Evolutionary conservation across 441 rosid species (phyloP).

Genomic region (Euphorbia corollata): DNA sequence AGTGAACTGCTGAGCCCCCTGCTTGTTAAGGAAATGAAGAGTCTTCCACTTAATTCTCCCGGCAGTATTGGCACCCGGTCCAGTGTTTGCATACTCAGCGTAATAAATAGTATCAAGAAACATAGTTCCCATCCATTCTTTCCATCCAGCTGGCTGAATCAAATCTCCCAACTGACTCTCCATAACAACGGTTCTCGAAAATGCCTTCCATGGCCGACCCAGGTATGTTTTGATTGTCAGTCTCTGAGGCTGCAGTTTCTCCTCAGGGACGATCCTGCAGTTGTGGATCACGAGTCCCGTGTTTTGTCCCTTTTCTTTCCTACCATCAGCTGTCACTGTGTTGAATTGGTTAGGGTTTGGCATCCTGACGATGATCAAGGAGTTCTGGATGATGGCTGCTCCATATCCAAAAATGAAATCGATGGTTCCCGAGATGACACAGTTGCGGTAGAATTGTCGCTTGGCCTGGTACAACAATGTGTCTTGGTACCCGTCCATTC

Average conservation of each 20-base stretch:
- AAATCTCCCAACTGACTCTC: constrained; percentile 24
- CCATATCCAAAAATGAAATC: constrained; percentile 35
- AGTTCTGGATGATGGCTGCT: constrained; percentile 27
- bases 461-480: constrained; percentile 25
- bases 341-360: constrained; percentile 26
- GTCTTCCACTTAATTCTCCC: constrained; percentile 24
- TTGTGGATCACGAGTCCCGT: constrained; percentile 29
- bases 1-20: constrained; percentile 17
- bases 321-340: constrained; percentile 33
- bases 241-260: constrained; percentile 11
- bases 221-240: constrained; percentile 20
- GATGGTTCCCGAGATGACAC: constrained; percentile 29
- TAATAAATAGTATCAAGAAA: constrained; percentile 22
- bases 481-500: constrained; percentile 33
- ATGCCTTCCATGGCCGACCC: constrained; percentile 30
- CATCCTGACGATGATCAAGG: constrained; percentile 26
- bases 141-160: constrained; percentile 26
- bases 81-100: constrained; percentile 22
- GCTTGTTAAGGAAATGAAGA: constrained; percentile 19
- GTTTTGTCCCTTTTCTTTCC: constrained; percentile 21
- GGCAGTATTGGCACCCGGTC: constrained; percentile 22
- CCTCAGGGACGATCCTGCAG: constrained; percentile 30
- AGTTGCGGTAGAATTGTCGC: constrained; percentile 31
- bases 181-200: constrained; percentile 16
- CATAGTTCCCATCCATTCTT: constrained; percentile 16